Percentiles rank a stretch among this genome's conserved stretches.
Conservation (phyloP, 2,329 filamentous ascomycete genomes). For the Penicillium sp. region DNA sequence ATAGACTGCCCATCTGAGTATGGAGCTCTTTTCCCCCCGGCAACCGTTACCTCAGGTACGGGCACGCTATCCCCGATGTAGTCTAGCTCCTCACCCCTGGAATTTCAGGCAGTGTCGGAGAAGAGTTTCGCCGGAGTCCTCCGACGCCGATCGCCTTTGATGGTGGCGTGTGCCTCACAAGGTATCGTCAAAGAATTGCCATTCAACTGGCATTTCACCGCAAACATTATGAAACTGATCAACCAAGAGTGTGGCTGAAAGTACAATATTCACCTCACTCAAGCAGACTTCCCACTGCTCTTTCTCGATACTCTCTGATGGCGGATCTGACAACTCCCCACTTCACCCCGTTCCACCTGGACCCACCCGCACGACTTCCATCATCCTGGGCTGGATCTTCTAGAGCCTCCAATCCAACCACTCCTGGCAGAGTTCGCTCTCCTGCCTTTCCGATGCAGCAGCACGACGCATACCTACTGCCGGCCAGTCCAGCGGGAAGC, state of each 20-base stretch:
- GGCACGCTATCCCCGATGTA: slow-evolving; percentile 39
- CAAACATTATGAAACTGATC: not conserved
- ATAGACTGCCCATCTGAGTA: slow-evolving; percentile 38
- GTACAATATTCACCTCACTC: not conserved
- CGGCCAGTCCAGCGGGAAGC: slow-evolving; percentile 75
- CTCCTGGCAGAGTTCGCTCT: slow-evolving; percentile 32
- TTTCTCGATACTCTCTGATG: slow-evolving; percentile 27
- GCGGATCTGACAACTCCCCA: slow-evolving; percentile 33
- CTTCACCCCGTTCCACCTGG: slow-evolving; percentile 34
- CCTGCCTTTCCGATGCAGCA: slow-evolving; percentile 51
- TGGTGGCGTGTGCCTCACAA: not conserved
- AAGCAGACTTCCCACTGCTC: not conserved
- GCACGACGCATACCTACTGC: slow-evolving; percentile 86
- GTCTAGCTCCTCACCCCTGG: slow-evolving; percentile 40
- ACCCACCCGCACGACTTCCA: slow-evolving; percentile 36
- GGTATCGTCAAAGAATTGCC: no score
- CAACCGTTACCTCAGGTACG: slow-evolving; percentile 47
- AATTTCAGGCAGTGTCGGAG: not conserved
- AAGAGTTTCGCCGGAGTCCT: slow-evolving; percentile 25
- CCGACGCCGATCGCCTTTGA: slow-evolving; percentile 46
- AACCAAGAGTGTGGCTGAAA: not conserved
- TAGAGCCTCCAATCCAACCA: slow-evolving; percentile 31
- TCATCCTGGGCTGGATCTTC: slow-evolving; percentile 34
- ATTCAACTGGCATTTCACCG: no score
- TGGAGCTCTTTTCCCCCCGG: slow-evolving; percentile 36